These are phyloP conservation scores for Antarctomyces pellizariae DNA, from an alignment of 495 filamentous ascomycete genomes.

Conservation along the genomic window DNA sequence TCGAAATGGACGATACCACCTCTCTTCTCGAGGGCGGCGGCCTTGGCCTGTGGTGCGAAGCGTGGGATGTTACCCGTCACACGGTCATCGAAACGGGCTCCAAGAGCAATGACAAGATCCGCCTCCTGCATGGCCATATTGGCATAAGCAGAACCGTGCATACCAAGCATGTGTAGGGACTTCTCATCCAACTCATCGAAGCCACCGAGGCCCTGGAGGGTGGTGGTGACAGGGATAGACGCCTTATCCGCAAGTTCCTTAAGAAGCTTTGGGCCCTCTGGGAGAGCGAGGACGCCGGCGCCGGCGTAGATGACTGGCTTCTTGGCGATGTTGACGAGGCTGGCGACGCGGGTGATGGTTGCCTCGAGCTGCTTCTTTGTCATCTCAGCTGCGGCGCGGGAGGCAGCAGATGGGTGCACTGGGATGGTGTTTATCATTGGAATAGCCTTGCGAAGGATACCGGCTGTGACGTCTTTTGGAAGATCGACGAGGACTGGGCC, in stretches of 20 bases:
- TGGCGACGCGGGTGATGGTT: slow-evolving; percentile 37
- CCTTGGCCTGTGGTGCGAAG: slow-evolving; percentile 44
- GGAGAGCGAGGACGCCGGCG: slow-evolving; percentile 38
- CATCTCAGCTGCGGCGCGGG: slow-evolving; percentile 34
- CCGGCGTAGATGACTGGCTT: slow-evolving; percentile 59
- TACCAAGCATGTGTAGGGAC: slow-evolving; percentile 62
- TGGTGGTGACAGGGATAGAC: slow-evolving; percentile 55
- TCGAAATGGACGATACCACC: slow-evolving; percentile 67
- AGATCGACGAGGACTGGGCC: slow-evolving; percentile 64
- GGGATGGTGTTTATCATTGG: slow-evolving; percentile 40
- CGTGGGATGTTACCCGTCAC: slow-evolving; percentile 39
- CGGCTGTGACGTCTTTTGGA: slow-evolving; percentile 56
- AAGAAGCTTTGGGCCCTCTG: slow-evolving; percentile 42
- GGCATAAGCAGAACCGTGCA: slow-evolving; percentile 61
- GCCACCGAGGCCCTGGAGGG: slow-evolving; percentile 53
- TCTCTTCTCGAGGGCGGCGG: slow-evolving; percentile 41
- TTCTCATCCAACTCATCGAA: slow-evolving; percentile 58
- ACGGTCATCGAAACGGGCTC: slow-evolving; percentile 57
- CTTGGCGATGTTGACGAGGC: slow-evolving; percentile 49
- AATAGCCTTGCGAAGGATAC: slow-evolving; percentile 40
- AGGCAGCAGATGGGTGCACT: slow-evolving; percentile 42
- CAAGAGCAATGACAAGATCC: slow-evolving; percentile 55
- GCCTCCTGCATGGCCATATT: slow-evolving; percentile 63
- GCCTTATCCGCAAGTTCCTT: slow-evolving; percentile 47
- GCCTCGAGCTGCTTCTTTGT: slow-evolving; percentile 29